Base-by-base conservation (phyloP, 208 protist species). In the Porcisia hertigi region DNA sequence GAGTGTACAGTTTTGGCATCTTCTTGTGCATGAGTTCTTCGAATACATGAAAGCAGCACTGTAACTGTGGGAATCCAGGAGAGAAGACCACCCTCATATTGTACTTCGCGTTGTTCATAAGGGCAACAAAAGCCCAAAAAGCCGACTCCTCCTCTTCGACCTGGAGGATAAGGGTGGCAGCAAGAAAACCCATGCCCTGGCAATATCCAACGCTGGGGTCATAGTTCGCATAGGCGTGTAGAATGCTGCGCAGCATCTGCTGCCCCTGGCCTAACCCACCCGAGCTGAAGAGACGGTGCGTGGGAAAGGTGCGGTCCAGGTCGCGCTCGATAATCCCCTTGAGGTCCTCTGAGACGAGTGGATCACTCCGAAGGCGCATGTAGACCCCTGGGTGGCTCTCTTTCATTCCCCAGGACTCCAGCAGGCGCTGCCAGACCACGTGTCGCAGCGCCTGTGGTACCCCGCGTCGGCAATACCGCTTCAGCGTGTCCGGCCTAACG, bases 111-210 rank as follows among this genome's bases (percentile, higher is more conserved):
- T 88, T 41, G 54, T 97, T 82, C 94, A 98, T 97, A 14, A 98
- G 64, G 5, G 88, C 84, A 18, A 86, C 84, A 71, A 98, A 93
- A 20, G 85, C 84, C 89, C 93, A 97, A 71, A 98, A 98, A 12
- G 88, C 84, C 52, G 84, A 77, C 72, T 97, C 88, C 84, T 98
- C 96, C 58, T 86, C 73, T 64, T 88, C 80, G n/a, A 97, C 75
- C 63, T 94, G 82, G 14, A 97, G 60, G 25, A 97, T 82, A 12
- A 97, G 81, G 23, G 94, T 96, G 1, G 88, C 91, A 7, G 87
- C 93, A 52, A 98, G 74, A 76, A 98, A 98, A 49, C 82, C 91
- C 94, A 98, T 97, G 43, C 96, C 96, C 65, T 98, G 96, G 58
- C 89, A 92, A 82, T 98, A 98, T 34, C 93, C 93, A 9, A 97